These are phyloP conservation scores for Dothideomycetidae sp. DNA, from an alignment of 2,329 filamentous ascomycete genomes.

Conservation along the genomic window DNA sequence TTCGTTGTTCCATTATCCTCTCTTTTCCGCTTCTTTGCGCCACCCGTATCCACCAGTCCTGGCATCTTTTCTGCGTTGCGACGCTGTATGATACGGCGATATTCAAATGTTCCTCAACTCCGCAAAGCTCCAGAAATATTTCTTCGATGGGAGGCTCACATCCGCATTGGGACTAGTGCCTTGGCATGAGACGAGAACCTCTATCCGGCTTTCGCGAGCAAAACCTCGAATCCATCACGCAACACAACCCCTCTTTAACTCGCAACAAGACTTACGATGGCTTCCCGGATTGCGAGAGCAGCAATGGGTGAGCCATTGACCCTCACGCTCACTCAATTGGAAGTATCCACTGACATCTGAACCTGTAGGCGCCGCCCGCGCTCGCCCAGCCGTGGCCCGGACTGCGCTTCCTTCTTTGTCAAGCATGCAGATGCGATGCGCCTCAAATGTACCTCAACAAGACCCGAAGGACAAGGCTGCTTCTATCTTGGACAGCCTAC, in stretches of 20 bases:
- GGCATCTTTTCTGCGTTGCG: conserved; percentile 21
- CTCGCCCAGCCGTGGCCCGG: conserved; percentile 61
- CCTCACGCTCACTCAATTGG: conserved; percentile 14
- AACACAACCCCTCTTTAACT: conserved; percentile 12
- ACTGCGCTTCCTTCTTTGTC: conserved; percentile 59
- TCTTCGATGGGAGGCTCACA: conserved; percentile 2
- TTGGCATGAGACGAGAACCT: conserved; percentile 1
- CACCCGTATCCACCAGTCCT: conserved; percentile 17
- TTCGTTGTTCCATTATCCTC: conserved; percentile 14
- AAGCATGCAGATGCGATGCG: conserved; percentile 45
- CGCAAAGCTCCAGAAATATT: conserved; percentile 6
- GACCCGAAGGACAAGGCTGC: conserved; percentile 95
- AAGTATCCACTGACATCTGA: conserved; percentile 26
- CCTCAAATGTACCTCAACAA: conserved; percentile 59
- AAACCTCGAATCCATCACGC: conserved; percentile 17
- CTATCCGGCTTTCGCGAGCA: conserved; percentile 13
- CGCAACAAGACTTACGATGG: conserved; percentile 59
- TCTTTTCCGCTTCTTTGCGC: conserved; percentile 32
- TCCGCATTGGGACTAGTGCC: conserved; percentile 1
- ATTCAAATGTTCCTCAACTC: background rate
- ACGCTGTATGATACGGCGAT: background rate
- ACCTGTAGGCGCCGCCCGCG: conserved; percentile 66
- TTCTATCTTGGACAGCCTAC: conserved; percentile 84
- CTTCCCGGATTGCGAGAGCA: conserved; percentile 91
- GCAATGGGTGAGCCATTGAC: conserved; percentile 62